phyloP scores from a whole-genome alignment of 202 grass and related monocot genomes.

The Saccharum hybrid region DNA sequence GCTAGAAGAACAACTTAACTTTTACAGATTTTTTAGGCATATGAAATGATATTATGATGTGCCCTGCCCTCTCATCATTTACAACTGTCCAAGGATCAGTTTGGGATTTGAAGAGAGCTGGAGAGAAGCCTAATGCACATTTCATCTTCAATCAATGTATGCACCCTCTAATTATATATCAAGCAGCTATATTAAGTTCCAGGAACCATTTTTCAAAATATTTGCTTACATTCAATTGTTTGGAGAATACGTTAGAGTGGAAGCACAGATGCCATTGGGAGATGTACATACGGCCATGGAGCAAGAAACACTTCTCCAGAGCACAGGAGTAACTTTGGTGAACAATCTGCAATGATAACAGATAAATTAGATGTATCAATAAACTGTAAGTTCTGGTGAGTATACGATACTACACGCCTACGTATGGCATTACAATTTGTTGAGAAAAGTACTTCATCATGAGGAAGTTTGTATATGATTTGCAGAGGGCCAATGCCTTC shows the following conservation, averaged over 20 bases:
- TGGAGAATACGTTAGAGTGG: conserved; percentile 87
- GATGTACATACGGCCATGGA: conserved; percentile 87
- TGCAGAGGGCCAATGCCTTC: conserved; percentile 75
- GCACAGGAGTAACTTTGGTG: conserved; percentile 89
- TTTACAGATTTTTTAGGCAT: conserved; percentile 21
- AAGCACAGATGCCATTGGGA: conserved; percentile 97
- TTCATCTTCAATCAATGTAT: conserved; percentile 21
- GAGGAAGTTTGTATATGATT: conserved; percentile 61
- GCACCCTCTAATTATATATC: neutral
- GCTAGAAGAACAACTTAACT: neutral
- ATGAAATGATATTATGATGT: conserved; percentile 16
- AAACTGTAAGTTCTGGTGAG: conserved; percentile 32
- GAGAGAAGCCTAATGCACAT: conserved; percentile 31
- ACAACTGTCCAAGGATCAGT: conserved; percentile 16
- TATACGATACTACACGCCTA: conserved; percentile 17
- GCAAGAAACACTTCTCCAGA: conserved; percentile 81
- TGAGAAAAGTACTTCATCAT: conserved; percentile 61
- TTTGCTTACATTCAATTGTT: conserved; percentile 82
- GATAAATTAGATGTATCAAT: conserved; percentile 6
- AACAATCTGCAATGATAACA: conserved; percentile 65
- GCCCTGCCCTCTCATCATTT: conserved; percentile 30
- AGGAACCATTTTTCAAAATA: conserved; percentile 26
- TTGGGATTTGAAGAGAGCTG: conserved; percentile 22
- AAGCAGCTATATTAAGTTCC: conserved; percentile 29
- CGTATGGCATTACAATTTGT: conserved; percentile 28